These are phyloP conservation scores for Claviceps capensis DNA, from an alignment of 2,329 filamentous ascomycete species.

Conservation along the genomic window DNA sequence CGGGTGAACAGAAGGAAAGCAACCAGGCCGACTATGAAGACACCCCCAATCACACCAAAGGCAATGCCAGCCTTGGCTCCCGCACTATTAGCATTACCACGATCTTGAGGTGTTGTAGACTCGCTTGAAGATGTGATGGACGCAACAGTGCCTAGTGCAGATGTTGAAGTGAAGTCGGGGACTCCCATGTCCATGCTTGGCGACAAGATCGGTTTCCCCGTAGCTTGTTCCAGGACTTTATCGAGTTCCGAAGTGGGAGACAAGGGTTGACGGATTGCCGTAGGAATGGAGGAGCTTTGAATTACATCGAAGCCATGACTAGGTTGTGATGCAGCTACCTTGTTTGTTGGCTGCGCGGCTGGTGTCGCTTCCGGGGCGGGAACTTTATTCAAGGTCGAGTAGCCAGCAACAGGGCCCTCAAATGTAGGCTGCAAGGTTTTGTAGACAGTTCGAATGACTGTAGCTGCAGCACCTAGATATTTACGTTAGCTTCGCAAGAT, in stretches of 20 bases:
- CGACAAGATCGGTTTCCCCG: slow-evolving; percentile 9
- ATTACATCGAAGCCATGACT: slow-evolving; percentile 8
- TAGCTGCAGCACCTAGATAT: slow-evolving; percentile 7
- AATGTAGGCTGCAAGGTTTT: slow-evolving; percentile 28
- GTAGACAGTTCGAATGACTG: slow-evolving; percentile 25
- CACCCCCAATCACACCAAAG: slow-evolving; percentile 60
- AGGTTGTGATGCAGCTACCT: slow-evolving; percentile 1
- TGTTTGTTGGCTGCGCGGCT: not conserved
- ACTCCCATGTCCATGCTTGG: slow-evolving; percentile 6
- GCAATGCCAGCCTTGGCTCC: slow-evolving; percentile 66
- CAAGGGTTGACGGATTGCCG: slow-evolving; percentile 15
- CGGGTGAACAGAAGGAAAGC: slow-evolving; percentile 58
- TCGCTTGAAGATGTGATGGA: slow-evolving; percentile 10
- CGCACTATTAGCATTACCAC: slow-evolving; percentile 13
- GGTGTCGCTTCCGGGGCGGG: slow-evolving; percentile 5
- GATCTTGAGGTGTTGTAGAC: slow-evolving; percentile 1
- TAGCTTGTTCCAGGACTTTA: slow-evolving; percentile 18
- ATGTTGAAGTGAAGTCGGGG: slow-evolving; percentile 5
- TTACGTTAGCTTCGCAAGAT: not conserved
- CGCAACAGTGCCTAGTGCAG: slow-evolving; percentile 10
- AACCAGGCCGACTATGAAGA: slow-evolving; percentile 53
- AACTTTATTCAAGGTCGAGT: slow-evolving; percentile 20
- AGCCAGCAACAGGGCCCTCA: slow-evolving; percentile 27
- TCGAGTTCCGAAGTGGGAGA: slow-evolving; percentile 11
- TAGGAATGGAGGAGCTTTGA: slow-evolving; percentile 8